Evolutionary conservation across 441 rosid species (phyloP).

Genomic region (Pelargonium myrrhifolium): DNA sequence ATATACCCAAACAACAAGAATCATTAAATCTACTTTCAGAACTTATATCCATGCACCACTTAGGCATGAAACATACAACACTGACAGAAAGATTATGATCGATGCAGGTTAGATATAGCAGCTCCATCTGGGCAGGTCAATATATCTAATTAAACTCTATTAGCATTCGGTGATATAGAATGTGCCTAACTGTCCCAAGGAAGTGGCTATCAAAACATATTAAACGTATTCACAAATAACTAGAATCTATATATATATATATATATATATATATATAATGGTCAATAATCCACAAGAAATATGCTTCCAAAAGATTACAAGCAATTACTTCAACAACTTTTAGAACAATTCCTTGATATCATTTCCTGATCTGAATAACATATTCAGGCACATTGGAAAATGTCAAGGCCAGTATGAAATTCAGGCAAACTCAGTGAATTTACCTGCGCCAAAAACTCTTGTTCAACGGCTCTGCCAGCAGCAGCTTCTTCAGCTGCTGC

Average conservation of each 20-base stretch:
- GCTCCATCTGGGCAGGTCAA: not conserved
- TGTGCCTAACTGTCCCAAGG: too few species aligned
- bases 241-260: too few species aligned
- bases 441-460: conserved; percentile 68
- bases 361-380: not conserved
- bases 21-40: too few species aligned
- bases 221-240: too few species aligned
- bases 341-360: not conserved
- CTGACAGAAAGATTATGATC: not conserved
- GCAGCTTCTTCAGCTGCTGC: conserved; percentile 99
- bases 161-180: too few species aligned
- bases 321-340: not conserved
- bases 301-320: not conserved
- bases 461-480: conserved; percentile 91
- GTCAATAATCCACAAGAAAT: not conserved
- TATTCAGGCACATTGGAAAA: not conserved
- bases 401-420: conserved; percentile 1
- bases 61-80: not conserved
- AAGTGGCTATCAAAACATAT: too few species aligned
- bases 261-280: too few species aligned
- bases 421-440: conserved; percentile 4
- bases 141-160: too few species aligned
- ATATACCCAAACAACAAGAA: too few species aligned
- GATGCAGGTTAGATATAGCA: not conserved
- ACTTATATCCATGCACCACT: too few species aligned